Percentiles rank a stretch among this genome's conserved stretches.
These are phyloP conservation scores for Saccharomyces hybrid DNA, from an alignment of 1,139 yeast genomes.

Conservation along the genomic window DNA sequence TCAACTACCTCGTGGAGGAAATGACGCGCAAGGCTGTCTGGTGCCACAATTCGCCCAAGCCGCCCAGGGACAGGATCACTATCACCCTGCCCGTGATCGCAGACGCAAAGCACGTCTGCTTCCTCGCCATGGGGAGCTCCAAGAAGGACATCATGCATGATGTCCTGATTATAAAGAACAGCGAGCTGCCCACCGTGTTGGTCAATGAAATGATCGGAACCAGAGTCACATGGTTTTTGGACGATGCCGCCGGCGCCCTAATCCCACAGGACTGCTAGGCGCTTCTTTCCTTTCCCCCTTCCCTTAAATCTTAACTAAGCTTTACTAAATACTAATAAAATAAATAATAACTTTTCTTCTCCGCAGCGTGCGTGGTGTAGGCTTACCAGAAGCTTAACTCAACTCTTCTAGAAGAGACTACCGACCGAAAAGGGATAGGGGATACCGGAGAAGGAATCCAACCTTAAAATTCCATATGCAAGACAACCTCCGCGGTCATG, in stretches of 20 bases:
- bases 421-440: neutral
- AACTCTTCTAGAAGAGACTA: neutral
- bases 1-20: slow-evolving; percentile 60
- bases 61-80: slow-evolving; percentile 85
- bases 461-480: neutral
- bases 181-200: slow-evolving; percentile 61
- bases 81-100: slow-evolving; percentile 86
- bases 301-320: neutral
- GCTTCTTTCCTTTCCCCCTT: neutral
- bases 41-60: slow-evolving; percentile 87
- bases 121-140: slow-evolving; percentile 84
- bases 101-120: slow-evolving; percentile 60
- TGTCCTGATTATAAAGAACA: slow-evolving; percentile 51
- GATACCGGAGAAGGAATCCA: neutral
- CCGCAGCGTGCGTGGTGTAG: neutral
- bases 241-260: slow-evolving; percentile 52
- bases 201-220: slow-evolving; percentile 47
- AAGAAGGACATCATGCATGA: slow-evolving; percentile 68
- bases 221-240: slow-evolving; percentile 73
- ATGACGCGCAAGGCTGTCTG: slow-evolving; percentile 82
- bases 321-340: neutral
- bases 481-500: slow-evolving; percentile 24
- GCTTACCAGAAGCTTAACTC: neutral
- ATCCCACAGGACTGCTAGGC: neutral
- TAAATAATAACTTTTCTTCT: neutral